phyloP scores from a whole-genome alignment of 305 asterid species.

The Fraxinus floribunda region DNA sequence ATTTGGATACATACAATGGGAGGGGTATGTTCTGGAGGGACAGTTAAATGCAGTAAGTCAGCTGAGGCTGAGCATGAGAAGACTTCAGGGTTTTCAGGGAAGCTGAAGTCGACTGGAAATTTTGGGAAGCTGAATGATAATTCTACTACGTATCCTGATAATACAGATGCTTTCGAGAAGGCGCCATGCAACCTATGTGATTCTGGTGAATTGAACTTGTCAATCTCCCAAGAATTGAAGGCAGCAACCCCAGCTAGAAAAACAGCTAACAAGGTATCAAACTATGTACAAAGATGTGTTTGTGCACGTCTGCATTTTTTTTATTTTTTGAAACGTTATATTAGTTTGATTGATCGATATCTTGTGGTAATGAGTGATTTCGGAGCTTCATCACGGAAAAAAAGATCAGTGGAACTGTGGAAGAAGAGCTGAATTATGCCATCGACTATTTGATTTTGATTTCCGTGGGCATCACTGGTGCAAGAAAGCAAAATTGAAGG shows the following conservation, averaged over 20 bases:
- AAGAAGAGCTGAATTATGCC: slow-evolving; percentile 18
- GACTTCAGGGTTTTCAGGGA: slow-evolving; percentile 70
- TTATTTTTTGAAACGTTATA: neutral
- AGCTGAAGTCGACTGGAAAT: slow-evolving; percentile 52
- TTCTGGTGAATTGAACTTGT: slow-evolving; percentile 50
- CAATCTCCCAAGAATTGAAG: slow-evolving; percentile 50
- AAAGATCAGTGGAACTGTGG: slow-evolving; percentile 4
- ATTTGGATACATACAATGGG: slow-evolving; percentile 50
- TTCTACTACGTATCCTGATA: slow-evolving; percentile 43
- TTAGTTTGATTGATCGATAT: slow-evolving; percentile 10
- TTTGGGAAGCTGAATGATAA: slow-evolving; percentile 46
- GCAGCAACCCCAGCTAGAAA: slow-evolving; percentile 47
- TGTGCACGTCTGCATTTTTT: slow-evolving; percentile 10
- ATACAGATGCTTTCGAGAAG: slow-evolving; percentile 41
- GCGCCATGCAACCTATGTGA: slow-evolving; percentile 42
- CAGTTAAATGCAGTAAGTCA: slow-evolving; percentile 39
- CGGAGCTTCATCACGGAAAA: slow-evolving; percentile 6
- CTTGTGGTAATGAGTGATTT: neutral
- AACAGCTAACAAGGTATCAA: slow-evolving; percentile 52
- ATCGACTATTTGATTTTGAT: slow-evolving; percentile 3
- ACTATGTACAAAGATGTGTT: neutral
- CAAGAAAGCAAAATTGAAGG: neutral
- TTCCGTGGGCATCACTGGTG: neutral
- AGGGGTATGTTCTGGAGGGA: slow-evolving; percentile 79
- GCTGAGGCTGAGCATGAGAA: slow-evolving; percentile 46